Percentiles rank a stretch among this genome's conserved stretches.
Conservation (phyloP, 2,329 filamentous ascomycete species). For the Pestalotiopsis sp. region DNA sequence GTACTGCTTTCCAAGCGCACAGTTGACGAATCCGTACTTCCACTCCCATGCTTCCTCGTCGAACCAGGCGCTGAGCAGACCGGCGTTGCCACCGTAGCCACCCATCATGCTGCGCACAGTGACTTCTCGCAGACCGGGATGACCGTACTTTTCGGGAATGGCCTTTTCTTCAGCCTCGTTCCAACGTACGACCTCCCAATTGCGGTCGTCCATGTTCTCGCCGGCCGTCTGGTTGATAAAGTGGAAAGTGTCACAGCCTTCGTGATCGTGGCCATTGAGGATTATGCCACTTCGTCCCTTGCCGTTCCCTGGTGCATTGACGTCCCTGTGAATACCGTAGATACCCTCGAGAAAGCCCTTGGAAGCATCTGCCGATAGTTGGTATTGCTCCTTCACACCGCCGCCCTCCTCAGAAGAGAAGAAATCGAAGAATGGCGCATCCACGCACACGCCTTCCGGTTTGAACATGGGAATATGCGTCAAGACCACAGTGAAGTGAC, state of each 20-base stretch:
- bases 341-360: conserved; percentile 80
- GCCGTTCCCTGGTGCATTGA: conserved; percentile 58
- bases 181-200: conserved; percentile 54
- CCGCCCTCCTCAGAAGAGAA: conserved; percentile 64
- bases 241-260: conserved; percentile 89
- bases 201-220: conserved; percentile 37
- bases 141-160: conserved; percentile 40
- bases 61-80: conserved; percentile 87
- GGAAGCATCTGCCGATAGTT: conserved; percentile 72
- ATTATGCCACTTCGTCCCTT: conserved; percentile 74
- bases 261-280: conserved; percentile 92
- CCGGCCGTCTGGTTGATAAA: conserved; percentile 66
- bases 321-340: conserved; percentile 71
- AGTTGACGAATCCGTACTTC: conserved; percentile 78
- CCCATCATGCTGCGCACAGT: conserved; percentile 99
- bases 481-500: conserved; percentile 77
- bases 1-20: conserved; percentile 81
- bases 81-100: conserved; percentile 88
- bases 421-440: conserved; percentile 81
- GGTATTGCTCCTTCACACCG: conserved; percentile 87
- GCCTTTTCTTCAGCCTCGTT: conserved; percentile 39
- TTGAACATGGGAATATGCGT: conserved; percentile 95
- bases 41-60: conserved; percentile 72
- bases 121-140: conserved; percentile 77
- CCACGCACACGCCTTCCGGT: conserved; percentile 75